These are phyloP conservation scores for Colletotrichum horii DNA, from an alignment of 2,329 filamentous ascomycete genomes.

Conservation along the genomic window DNA sequence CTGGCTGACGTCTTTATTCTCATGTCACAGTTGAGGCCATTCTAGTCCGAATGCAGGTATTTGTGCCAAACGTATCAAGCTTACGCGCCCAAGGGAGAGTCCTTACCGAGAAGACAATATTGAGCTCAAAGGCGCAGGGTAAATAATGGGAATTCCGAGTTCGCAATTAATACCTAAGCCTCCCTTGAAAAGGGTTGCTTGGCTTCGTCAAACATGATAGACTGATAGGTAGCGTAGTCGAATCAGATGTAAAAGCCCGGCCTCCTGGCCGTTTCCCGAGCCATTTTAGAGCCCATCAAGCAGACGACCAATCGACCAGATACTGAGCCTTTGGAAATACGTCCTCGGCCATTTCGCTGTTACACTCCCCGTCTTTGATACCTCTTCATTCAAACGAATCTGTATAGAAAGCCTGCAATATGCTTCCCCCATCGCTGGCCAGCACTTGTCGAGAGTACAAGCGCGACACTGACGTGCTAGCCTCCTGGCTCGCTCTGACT, in stretches of 20 bases:
- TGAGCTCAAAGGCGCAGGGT: background rate
- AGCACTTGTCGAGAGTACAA: background rate
- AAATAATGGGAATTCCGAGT: background rate
- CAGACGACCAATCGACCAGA: background rate
- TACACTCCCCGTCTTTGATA: rapidly evolving
- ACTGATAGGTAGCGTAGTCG: background rate
- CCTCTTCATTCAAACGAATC: background rate
- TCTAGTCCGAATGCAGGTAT: background rate
- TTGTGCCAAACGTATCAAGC: background rate
- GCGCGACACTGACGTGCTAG: background rate
- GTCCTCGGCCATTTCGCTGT: background rate
- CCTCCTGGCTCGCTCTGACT: background rate
- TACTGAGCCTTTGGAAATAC: background rate
- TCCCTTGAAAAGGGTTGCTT: background rate
- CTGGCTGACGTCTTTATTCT: background rate
- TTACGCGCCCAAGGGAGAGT: background rate
- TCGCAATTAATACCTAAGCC: background rate
- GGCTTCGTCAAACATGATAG: background rate
- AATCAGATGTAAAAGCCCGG: background rate
- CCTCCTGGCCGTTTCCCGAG: background rate
- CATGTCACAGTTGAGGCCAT: background rate
- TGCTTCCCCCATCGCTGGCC: background rate
- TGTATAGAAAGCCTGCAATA: background rate
- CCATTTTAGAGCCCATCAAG: background rate
- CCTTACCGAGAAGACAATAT: background rate